A percentile compares a stretch with the other conserved stretches of the same genome.
phyloP scores from a whole-genome alignment of 2,329 filamentous ascomycete species.

The Pyrenophora tritici-repentis region DNA sequence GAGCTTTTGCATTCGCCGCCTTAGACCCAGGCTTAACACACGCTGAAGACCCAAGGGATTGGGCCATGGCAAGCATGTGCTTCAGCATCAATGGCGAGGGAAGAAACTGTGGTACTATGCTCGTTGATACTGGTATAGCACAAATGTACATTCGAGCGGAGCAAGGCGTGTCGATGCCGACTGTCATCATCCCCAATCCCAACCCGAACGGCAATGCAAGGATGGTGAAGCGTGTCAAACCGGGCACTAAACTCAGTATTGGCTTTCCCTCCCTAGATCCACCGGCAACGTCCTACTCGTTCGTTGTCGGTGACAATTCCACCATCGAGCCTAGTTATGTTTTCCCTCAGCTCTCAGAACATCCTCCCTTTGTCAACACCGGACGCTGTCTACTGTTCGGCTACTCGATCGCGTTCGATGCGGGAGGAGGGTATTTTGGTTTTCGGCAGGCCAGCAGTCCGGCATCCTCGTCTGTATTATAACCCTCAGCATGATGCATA shows the following conservation, averaged over 20 bases:
- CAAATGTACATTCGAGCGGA: conserved; percentile 45
- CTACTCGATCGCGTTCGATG: conserved; percentile 44
- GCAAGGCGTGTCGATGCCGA: conserved; percentile 32
- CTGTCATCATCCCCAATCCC: conserved; percentile 38
- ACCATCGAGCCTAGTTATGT: conserved; percentile 37
- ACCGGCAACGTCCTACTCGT: conserved; percentile 27
- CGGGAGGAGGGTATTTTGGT: conserved; percentile 38
- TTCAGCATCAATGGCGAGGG: conserved; percentile 33
- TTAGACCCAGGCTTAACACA: conserved; percentile 38
- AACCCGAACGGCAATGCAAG: conserved; percentile 32
- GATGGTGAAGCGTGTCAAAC: conserved; percentile 38
- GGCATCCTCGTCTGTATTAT: conserved; percentile 23
- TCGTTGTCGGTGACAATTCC: conserved; percentile 33
- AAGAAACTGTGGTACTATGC: conserved; percentile 31
- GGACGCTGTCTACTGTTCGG: conserved; percentile 41
- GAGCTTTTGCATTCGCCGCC: conserved; percentile 28
- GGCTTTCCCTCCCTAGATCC: conserved; percentile 28
- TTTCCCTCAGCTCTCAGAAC: conserved; percentile 27
- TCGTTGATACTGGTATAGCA: conserved; percentile 42
- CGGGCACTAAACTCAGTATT: conserved; percentile 36
- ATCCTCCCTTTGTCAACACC: conserved; percentile 41
- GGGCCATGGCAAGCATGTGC: conserved; percentile 42
- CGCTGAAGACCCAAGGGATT: conserved; percentile 36
- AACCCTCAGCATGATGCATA: conserved; percentile 4
- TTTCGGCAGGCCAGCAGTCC: conserved; percentile 28